Percentiles rank a stretch among this genome's conserved stretches.
Conservation (phyloP, 345 rosid genomes). For the Dipteronia sinensis region DNA sequence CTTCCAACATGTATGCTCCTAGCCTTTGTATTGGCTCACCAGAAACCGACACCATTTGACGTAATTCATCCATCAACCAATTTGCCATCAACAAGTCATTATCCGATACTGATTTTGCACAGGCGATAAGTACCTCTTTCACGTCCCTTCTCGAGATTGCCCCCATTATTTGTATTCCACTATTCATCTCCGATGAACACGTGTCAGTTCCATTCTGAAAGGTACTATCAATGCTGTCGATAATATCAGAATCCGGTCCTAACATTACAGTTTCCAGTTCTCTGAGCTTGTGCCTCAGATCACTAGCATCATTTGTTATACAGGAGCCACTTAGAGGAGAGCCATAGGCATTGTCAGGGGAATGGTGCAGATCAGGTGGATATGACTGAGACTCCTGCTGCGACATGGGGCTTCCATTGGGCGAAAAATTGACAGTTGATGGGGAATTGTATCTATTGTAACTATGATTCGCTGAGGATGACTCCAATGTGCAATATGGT, state of each 20-base stretch:
- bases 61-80: conserved; percentile 67
- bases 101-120: conserved; percentile 82
- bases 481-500: conserved; percentile 62
- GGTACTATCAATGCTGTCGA: conserved; percentile 42
- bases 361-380: conserved; percentile 37
- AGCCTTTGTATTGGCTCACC: conserved; percentile 96
- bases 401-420: conserved; percentile 50
- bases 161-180: conserved; percentile 52
- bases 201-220: conserved; percentile 24
- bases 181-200: conserved; percentile 35
- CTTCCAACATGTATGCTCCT: conserved; percentile 94
- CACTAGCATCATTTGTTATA: conserved; percentile 65
- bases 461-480: conserved; percentile 49
- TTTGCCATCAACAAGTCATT: conserved; percentile 63
- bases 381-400: conserved; percentile 50
- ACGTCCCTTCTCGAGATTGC: conserved; percentile 64
- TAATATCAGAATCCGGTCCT: conserved; percentile 72
- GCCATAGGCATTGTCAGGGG: conserved; percentile 59
- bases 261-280: conserved; percentile 83
- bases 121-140: conserved; percentile 59
- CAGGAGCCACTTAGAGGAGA: conserved; percentile 76
- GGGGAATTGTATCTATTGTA: conserved; percentile 40
- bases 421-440: conserved; percentile 48
- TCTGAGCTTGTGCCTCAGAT: conserved; percentile 67
- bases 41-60: conserved; percentile 82